Base-by-base conservation (phyloP, 2,329 filamentous ascomycete genomes). In the Penicillium vulpinum region DNA sequence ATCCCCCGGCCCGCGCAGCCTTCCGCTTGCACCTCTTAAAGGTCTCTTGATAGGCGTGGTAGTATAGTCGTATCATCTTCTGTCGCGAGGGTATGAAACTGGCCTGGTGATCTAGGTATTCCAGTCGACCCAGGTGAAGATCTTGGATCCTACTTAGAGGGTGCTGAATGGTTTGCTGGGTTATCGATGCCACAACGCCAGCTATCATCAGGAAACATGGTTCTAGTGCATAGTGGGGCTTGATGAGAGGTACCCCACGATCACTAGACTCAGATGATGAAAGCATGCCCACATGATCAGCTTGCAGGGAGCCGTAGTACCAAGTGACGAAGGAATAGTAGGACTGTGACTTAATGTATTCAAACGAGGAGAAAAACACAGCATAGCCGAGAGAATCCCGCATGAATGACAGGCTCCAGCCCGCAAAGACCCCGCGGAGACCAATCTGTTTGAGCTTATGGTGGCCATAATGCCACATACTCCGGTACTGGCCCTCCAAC, bases 181-280 rank as follows among this genome's bases (percentile, higher is more conserved):
- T 75, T 16, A 87, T 67, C 5, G 83, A 85, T 3, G 85, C 85
- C 15, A 79, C 75, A 10, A 85, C 75, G 4, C 85, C 85, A 0
- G 85, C 85, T 21, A 84, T 69, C 58, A 86, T 77, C 22, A 88
- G 73, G 63, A 88, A 88, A 21, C 77, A 76, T 4, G 85, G 85
- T 61, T 88, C 85, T 35, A 88, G 71, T 46, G 83, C 78, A 69
- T 86, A 88, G 66, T 88, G 84, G 4, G 85, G 85, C 54, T 78
- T 80, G 57, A 88, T 86, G 9, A 82, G 51, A 52, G 74, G 67
- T 44, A 78, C 66, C 55, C 75, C 71, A 24, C 66, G 70, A 46
- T 71, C 61, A 56, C 67, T 65, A 26, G 62, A 63, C n/a, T 60
- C 58, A 16, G 63, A 57, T 15, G 65, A 65, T 4, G 65, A 71